Conservation (phyloP, 805 yeast species). For the Teunomyces stri region DNA sequence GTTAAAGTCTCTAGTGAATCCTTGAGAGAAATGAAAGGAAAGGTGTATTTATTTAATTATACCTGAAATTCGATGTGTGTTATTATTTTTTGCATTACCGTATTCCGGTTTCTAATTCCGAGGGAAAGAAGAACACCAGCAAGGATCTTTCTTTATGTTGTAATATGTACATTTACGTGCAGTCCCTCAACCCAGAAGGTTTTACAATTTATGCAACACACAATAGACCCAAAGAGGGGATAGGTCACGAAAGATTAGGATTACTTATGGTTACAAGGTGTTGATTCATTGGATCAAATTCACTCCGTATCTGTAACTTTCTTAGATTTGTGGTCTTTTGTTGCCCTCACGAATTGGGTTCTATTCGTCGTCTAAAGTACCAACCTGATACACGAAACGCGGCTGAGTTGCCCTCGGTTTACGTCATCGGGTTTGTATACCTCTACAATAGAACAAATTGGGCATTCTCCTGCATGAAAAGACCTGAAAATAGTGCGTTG, state of each 20-base stretch:
- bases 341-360: background rate
- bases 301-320: background rate
- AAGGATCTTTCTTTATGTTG: background rate
- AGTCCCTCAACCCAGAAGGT: background rate
- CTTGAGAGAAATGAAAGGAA: background rate
- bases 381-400: background rate
- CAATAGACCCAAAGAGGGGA: no score
- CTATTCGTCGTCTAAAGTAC: background rate
- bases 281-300: background rate
- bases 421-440: conserved; percentile 2
- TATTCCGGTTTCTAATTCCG: conserved; percentile 1
- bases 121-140: background rate
- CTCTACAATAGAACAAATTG: background rate
- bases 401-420: conserved; percentile 4
- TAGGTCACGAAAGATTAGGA: background rate
- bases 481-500: background rate
- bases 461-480: background rate
- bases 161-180: background rate
- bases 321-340: background rate
- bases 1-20: background rate
- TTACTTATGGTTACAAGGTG: background rate
- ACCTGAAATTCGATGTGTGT: conserved; percentile 4
- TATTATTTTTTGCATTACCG: background rate
- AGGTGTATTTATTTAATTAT: background rate
- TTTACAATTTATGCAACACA: no score